Percentiles rank a stretch among this genome's conserved stretches.
Evolutionary conservation across 2,329 filamentous ascomycete species (phyloP).

Genomic region (Arthrinium puccinioides): DNA sequence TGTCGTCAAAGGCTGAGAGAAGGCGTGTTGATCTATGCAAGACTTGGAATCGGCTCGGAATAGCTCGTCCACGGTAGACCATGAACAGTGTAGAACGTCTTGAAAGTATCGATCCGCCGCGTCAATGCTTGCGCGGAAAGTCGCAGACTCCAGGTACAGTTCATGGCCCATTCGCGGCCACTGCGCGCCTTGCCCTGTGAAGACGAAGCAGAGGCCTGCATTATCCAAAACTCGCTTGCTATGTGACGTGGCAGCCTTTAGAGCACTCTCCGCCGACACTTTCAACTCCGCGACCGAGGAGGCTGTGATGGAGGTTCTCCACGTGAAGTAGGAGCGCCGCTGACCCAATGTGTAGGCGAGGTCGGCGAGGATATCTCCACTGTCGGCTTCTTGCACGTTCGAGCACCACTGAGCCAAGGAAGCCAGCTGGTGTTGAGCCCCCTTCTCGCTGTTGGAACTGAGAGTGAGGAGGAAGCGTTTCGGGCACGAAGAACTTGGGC

Average conservation of each 20-base stretch:
- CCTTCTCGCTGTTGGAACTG: background rate
- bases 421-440: background rate
- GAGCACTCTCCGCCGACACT: background rate
- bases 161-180: background rate
- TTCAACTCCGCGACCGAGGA: background rate
- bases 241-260: background rate
- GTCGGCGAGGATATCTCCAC: background rate
- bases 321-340: background rate
- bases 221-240: background rate
- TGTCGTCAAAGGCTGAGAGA: slow-evolving; percentile 1
- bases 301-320: background rate
- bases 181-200: slow-evolving; percentile 1
- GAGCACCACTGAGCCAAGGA: slow-evolving; percentile 1
- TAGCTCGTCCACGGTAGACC: background rate
- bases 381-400: background rate
- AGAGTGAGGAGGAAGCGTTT: background rate
- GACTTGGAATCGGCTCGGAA: background rate
- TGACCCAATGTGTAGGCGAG: background rate
- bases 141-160: background rate
- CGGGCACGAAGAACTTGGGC: background rate
- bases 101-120: background rate
- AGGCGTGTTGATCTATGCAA: background rate
- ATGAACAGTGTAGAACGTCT: background rate
- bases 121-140: background rate
- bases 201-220: background rate